Evolutionary conservation across 345 rosid species (phyloP), one percentile per base, ranked within the genome.

Genomic region (Gossypium longicalyx): DNA sequence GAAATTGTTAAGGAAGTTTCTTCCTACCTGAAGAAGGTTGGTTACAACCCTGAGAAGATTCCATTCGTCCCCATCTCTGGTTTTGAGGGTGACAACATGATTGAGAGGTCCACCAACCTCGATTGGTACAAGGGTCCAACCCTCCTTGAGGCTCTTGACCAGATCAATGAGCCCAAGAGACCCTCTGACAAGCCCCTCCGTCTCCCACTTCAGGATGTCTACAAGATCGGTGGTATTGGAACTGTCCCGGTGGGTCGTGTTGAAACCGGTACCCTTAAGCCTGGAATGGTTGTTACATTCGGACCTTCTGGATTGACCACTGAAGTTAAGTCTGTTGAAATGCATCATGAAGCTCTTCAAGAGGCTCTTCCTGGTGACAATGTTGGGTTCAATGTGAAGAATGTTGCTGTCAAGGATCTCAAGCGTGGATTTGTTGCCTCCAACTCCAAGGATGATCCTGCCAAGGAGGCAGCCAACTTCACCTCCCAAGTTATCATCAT

Each of bases 121-220:
- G 93, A 89, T 80, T 89, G 91, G 93, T 89, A 89, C 87, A 86
- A 89, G 85, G 93, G 93, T 43, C 93, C 91, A 15, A 89, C 93
- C 7, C 87, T 89, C 12, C 90, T 87, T 10, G 91, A 89, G 0
- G 89, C 91, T 22, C 93, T 89, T 72, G 93, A 89, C 88, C 34
- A 65, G 87, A 72, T 89, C 70, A 49, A 66, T 12, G 93, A 89
- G 85, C 93, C 97, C 51, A 92, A 90, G 89, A 89, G 98, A 74
- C 97, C 97, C 12, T 49, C 93, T 22, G 97, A 92, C 89, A 92
- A 90, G 87, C 97, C 97, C 25, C 97, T 92, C 2, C 94, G 94
- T 68, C 97, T 90, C 1, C 94, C 97, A 12, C 97, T 90, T 54
- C 94, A 91, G 85, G 94, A 90, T 74, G 93, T 91, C 17, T 91